Percentiles rank a stretch among this genome's conserved stretches.
Evolutionary conservation across 352 stramenopile genomes (phyloP).

Genomic region (Phytophthora agathidicida): DNA sequence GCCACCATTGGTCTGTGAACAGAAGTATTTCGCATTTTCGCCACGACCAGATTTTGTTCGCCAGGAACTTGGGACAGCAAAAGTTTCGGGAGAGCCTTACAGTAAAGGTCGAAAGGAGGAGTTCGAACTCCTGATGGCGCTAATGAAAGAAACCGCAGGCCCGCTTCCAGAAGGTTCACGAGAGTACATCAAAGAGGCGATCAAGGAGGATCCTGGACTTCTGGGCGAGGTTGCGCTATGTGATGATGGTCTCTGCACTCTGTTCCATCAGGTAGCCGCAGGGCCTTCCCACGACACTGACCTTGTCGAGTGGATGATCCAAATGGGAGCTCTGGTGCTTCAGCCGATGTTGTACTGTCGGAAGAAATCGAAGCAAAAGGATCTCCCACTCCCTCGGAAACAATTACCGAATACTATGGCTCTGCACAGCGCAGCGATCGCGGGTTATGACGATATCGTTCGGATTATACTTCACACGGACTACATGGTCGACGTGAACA

Average conservation of each 20-base stretch:
- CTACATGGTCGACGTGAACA: constrained; percentile 25
- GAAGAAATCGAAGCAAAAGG: neutral
- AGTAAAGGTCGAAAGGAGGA: too few relatives aligned
- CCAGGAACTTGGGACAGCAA: constrained; percentile 19
- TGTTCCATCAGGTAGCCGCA: constrained; percentile 33
- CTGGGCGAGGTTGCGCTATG: too few relatives aligned
- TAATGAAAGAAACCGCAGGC: constrained; percentile 5
- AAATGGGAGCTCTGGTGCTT: constrained; percentile 23
- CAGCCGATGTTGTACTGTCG: constrained; percentile 18
- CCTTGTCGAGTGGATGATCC: constrained; percentile 43
- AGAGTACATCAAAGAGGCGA: constrained; percentile 3
- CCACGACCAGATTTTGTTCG: constrained; percentile 20
- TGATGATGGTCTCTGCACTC: neutral
- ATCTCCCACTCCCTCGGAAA: neutral
- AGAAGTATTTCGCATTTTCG: constrained; percentile 25
- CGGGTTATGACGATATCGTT: constrained; percentile 29
- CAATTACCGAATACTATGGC: constrained; percentile 20
- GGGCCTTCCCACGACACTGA: constrained; percentile 23
- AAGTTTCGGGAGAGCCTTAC: too few relatives aligned
- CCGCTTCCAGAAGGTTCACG: constrained; percentile 1
- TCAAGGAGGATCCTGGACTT: constrained; percentile 11
- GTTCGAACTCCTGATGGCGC: constrained; percentile 19
- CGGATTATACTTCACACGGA: constrained; percentile 29
- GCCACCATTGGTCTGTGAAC: neutral
- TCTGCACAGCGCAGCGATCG: constrained; percentile 24